Conservation (phyloP, 331 rosid species). For the Malus hybrid region DNA sequence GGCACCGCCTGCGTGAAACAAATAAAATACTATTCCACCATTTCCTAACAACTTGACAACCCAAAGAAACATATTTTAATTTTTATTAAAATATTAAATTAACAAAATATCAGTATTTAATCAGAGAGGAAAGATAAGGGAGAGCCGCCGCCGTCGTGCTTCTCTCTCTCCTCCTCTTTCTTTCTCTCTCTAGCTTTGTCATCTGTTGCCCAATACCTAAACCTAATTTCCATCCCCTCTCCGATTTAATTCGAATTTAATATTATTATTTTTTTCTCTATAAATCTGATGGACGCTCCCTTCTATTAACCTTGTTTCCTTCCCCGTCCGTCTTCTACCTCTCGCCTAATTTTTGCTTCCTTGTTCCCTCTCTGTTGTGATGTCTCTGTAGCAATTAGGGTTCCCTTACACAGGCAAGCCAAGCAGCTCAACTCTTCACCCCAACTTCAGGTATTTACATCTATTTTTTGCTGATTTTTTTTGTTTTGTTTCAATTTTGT, state of each 20-base stretch:
- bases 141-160: background rate
- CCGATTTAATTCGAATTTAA: background rate
- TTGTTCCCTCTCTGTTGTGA: background rate
- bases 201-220: too few species aligned
- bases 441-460: background rate
- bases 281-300: background rate
- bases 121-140: background rate
- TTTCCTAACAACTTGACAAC: background rate
- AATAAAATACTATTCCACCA: too few species aligned
- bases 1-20: conserved; percentile 58
- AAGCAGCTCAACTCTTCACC: conserved; percentile 6
- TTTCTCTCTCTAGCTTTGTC: background rate
- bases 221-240: background rate
- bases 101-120: background rate
- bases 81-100: background rate
- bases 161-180: background rate
- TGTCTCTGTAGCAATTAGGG: background rate
- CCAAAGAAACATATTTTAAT: background rate
- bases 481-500: background rate
- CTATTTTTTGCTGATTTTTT: background rate
- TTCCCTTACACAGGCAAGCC: background rate
- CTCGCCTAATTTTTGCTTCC: background rate
- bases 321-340: background rate
- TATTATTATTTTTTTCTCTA: background rate
- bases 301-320: background rate